Percentiles rank a stretch among this genome's conserved stretches.
phyloP scores from a whole-genome alignment of 495 filamentous ascomycete species.

The Neurospora sp. region DNA sequence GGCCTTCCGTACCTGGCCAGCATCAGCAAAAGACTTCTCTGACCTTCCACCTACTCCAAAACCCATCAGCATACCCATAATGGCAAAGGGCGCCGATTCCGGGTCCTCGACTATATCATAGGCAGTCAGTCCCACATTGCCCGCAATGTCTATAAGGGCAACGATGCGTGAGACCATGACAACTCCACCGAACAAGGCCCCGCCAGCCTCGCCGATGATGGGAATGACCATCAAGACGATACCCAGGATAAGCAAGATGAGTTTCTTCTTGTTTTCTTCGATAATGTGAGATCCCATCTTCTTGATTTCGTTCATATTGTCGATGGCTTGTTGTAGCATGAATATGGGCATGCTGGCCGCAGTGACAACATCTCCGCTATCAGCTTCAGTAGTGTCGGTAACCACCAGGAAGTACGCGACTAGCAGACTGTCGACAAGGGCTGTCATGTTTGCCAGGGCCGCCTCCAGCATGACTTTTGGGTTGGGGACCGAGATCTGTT shows the following conservation, averaged over 20 bases:
- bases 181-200: slow-evolving; percentile 1
- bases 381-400: not conserved
- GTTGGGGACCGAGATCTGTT: not conserved
- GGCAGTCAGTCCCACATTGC: slow-evolving; percentile 10
- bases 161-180: slow-evolving; percentile 1
- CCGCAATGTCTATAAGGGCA: slow-evolving; percentile 3
- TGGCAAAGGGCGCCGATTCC: slow-evolving; percentile 10
- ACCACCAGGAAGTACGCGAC: not conserved
- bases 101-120: slow-evolving; percentile 11
- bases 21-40: not conserved
- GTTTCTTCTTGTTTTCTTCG: slow-evolving; percentile 1
- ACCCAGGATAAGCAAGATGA: slow-evolving; percentile 1
- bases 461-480: not conserved
- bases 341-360: slow-evolving; percentile 1
- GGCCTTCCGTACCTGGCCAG: not conserved
- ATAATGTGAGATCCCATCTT: not conserved
- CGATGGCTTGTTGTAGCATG: not conserved
- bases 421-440: not conserved
- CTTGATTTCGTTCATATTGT: slow-evolving; percentile 4
- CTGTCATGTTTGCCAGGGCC: not conserved
- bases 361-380: not conserved
- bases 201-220: slow-evolving; percentile 1
- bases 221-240: slow-evolving; percentile 3
- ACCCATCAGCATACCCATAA: slow-evolving; percentile 8
- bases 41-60: not conserved